These are phyloP conservation scores for Eleusine coracana DNA, from an alignment of 176 grass and related monocot genomes.

Conservation along the genomic window DNA sequence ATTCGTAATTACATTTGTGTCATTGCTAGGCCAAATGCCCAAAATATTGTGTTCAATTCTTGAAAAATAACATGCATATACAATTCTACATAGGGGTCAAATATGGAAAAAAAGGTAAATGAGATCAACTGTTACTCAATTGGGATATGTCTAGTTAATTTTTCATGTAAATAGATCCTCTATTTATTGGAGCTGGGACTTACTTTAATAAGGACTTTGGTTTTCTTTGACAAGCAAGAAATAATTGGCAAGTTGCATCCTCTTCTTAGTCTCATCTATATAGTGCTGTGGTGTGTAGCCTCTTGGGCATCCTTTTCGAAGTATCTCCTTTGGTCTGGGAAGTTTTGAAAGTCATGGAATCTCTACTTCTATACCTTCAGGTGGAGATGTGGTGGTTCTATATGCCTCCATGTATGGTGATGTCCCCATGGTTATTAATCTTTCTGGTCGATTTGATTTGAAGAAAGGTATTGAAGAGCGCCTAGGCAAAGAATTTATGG, in stretches of 20 bases:
- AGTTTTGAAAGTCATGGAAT: slow-evolving; percentile 2
- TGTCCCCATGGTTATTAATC: slow-evolving; percentile 73
- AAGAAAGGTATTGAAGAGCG: slow-evolving; percentile 73
- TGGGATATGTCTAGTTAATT: neutral
- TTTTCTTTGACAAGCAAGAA: neutral
- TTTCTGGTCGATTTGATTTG: slow-evolving; percentile 86
- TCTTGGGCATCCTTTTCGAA: neutral
- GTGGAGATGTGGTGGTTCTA: slow-evolving; percentile 84
- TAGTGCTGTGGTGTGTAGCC: neutral
- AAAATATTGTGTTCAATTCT: slow-evolving; percentile 16
- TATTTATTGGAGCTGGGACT: neutral
- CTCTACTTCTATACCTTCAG: slow-evolving; percentile 38
- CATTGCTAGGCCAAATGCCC: neutral
- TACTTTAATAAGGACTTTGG: neutral
- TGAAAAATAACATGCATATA: slow-evolving; percentile 9
- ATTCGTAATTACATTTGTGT: neutral
- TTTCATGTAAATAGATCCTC: neutral
- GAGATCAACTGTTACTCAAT: neutral
- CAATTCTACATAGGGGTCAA: slow-evolving; percentile 1
- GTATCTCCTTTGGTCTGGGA: neutral
- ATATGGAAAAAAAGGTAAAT: neutral
- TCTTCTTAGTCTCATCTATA: neutral
- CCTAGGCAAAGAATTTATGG: slow-evolving; percentile 67
- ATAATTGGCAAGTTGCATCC: neutral
- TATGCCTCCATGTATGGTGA: slow-evolving; percentile 86